Percentiles rank a stretch among this genome's conserved stretches.
These are phyloP conservation scores for Ophiostoma quercus DNA, from an alignment of 2,329 filamentous ascomycete species.

Conservation along the genomic window DNA sequence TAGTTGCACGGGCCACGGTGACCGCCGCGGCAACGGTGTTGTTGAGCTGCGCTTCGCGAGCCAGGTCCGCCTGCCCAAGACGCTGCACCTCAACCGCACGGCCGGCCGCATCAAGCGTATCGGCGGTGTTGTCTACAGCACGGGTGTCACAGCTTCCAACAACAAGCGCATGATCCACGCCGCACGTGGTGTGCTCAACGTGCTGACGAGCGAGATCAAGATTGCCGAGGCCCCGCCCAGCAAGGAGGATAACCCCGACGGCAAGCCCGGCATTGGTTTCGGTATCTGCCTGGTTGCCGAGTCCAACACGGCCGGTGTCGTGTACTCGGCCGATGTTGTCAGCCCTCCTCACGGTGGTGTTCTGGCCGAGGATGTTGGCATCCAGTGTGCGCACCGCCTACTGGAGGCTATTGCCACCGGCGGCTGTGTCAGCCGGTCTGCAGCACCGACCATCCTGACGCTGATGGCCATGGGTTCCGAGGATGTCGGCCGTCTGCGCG, in stretches of 20 bases:
- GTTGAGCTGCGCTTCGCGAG: conserved; percentile 93
- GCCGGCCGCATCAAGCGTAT: conserved; percentile 83
- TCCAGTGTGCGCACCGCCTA: conserved; percentile 80
- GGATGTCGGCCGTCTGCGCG: conserved; percentile 79
- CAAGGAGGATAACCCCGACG: conserved; percentile 55
- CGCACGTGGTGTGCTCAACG: conserved; percentile 80
- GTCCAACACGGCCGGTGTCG: conserved; percentile 66
- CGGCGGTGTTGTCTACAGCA: conserved; percentile 87
- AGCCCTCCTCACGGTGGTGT: conserved; percentile 72
- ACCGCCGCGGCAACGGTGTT: conserved; percentile 76
- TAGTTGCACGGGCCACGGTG: conserved; percentile 69
- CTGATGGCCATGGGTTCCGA: conserved; percentile 98
- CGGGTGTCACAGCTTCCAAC: conserved; percentile 85
- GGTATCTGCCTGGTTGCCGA: conserved; percentile 88
- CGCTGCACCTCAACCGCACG: conserved; percentile 76
- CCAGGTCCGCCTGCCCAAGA: conserved; percentile 90
- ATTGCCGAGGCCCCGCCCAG: conserved; percentile 56
- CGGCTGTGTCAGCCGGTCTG: conserved; percentile 70
- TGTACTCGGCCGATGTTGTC: conserved; percentile 82
- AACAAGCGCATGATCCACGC: conserved; percentile 94
- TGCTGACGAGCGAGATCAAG: conserved; percentile 81
- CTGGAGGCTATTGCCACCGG: conserved; percentile 77
- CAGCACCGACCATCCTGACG: conserved; percentile 68
- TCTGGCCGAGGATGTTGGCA: conserved; percentile 85
- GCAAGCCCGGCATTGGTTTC: conserved; percentile 79